Conservation (phyloP, 371 early-diverging fungal species). For the Chytridium lagenaria region DNA sequence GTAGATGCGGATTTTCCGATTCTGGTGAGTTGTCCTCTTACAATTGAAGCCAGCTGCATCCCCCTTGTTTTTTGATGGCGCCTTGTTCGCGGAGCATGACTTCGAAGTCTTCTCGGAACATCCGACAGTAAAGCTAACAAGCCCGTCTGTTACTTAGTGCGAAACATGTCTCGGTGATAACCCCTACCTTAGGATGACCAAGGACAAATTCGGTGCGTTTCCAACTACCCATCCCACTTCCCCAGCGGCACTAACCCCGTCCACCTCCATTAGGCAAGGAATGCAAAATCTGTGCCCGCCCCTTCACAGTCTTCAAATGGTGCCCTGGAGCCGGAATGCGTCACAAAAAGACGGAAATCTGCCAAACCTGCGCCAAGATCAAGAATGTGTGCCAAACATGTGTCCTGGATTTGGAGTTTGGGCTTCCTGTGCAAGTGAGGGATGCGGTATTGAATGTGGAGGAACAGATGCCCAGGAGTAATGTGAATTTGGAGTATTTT, state of each 20-base stretch:
- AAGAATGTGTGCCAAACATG: constrained; percentile 98
- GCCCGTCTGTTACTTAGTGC: constrained; percentile 69
- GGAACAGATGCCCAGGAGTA: constrained; percentile 78
- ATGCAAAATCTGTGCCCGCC: constrained; percentile 93
- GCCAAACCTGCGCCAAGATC: constrained; percentile 94
- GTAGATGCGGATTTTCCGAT: constrained; percentile 52
- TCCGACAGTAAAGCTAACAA: no score
- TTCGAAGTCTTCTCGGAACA: no score
- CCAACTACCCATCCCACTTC: neutral
- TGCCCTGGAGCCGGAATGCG: constrained; percentile 92
- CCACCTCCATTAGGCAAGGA: constrained; percentile 73
- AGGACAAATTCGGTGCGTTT: constrained; percentile 52
- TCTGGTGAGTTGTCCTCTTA: no score
- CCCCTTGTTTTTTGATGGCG: no score
- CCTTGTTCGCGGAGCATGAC: no score
- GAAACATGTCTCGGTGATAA: constrained; percentile 97
- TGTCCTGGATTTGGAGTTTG: constrained; percentile 92
- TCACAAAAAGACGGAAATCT: constrained; percentile 96
- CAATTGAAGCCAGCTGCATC: no score
- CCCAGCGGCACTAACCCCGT: neutral
- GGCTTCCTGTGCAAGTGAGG: constrained; percentile 89
- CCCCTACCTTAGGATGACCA: constrained; percentile 97
- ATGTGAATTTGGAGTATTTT: constrained; percentile 89
- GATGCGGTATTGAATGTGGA: constrained; percentile 82
- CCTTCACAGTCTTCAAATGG: constrained; percentile 98